A percentile compares a stretch with the other conserved stretches of the same genome.
phyloP scores from a whole-genome alignment of 768 basidiomycete species.

The Russula sp. region DNA sequence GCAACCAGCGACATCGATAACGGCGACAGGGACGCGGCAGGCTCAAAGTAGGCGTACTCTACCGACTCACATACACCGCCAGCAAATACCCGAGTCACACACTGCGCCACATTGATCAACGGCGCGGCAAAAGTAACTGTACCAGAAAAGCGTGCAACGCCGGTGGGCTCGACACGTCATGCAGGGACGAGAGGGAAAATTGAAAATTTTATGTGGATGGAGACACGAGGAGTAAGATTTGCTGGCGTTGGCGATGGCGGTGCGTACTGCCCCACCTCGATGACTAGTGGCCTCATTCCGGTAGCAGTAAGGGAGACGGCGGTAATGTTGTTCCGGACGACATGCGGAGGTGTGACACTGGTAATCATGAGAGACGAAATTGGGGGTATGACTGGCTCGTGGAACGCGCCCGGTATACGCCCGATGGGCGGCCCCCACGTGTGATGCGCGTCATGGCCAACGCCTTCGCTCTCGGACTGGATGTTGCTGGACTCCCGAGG shows the following conservation, averaged over 20 bases:
- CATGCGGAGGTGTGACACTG: conserved; percentile 33
- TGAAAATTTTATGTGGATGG: conserved; percentile 56
- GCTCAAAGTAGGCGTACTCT: conserved; percentile 52
- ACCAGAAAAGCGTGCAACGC: conserved; percentile 60
- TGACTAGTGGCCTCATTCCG: conserved; percentile 62
- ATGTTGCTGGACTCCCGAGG: conserved; percentile 30
- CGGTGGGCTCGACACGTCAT: conserved; percentile 51
- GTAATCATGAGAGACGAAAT: conserved; percentile 22
- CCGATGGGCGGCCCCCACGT: background rate
- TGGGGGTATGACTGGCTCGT: conserved; percentile 15
- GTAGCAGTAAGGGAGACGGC: conserved; percentile 58
- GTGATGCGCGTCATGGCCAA: conserved; percentile 8
- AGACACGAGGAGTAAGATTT: conserved; percentile 42
- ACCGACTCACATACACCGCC: conserved; percentile 50
- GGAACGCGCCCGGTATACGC: conserved; percentile 9
- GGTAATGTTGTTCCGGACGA: conserved; percentile 40
- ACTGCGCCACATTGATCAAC: conserved; percentile 56
- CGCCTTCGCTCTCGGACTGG: conserved; percentile 12
- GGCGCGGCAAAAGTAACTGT: conserved; percentile 52
- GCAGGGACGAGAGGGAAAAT: conserved; percentile 54
- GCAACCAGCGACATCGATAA: conserved; percentile 38
- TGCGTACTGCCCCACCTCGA: conserved; percentile 55
- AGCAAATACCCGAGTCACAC: conserved; percentile 58
- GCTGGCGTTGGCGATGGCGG: conserved; percentile 39
- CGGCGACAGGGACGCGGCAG: conserved; percentile 35